Conservation (phyloP, 345 rosid genomes). For the Ailanthus altissimus region DNA sequence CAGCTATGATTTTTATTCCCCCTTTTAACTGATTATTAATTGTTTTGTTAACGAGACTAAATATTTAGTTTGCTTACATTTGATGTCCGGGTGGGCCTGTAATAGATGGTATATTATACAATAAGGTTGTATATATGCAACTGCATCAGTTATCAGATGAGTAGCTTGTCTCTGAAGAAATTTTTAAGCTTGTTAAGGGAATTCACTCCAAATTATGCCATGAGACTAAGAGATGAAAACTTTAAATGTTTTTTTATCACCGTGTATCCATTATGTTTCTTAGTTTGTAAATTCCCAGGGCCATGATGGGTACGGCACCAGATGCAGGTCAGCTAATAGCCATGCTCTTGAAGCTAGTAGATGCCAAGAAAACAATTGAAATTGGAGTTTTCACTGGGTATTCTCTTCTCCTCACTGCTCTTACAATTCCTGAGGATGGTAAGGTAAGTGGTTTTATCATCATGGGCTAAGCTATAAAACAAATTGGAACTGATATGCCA, state of each 20-base stretch:
- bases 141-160: too few relatives aligned
- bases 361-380: conserved; percentile 50
- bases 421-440: conserved; percentile 45
- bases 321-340: too few relatives aligned
- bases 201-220: not conserved
- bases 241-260: not conserved
- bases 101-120: not conserved
- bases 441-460: too few relatives aligned
- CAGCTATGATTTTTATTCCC: too few relatives aligned
- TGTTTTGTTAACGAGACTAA: too few relatives aligned
- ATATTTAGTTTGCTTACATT: not conserved
- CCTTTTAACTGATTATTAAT: too few relatives aligned
- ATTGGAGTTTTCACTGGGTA: conserved; percentile 63
- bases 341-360: conserved; percentile 41
- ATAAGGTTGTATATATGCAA: too few relatives aligned
- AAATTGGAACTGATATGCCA: too few relatives aligned
- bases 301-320: too few relatives aligned
- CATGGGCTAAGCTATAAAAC: too few relatives aligned
- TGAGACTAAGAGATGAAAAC: not conserved
- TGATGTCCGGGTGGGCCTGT: not conserved
- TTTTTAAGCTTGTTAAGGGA: not conserved
- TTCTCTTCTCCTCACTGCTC: conserved; percentile 49
- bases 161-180: too few relatives aligned
- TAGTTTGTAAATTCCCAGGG: conserved; percentile 26
- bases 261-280: not conserved